A percentile compares a stretch with the other conserved stretches of the same genome.
phyloP scores from a whole-genome alignment of 257 asterid species.

The Scutellaria barbata region DNA sequence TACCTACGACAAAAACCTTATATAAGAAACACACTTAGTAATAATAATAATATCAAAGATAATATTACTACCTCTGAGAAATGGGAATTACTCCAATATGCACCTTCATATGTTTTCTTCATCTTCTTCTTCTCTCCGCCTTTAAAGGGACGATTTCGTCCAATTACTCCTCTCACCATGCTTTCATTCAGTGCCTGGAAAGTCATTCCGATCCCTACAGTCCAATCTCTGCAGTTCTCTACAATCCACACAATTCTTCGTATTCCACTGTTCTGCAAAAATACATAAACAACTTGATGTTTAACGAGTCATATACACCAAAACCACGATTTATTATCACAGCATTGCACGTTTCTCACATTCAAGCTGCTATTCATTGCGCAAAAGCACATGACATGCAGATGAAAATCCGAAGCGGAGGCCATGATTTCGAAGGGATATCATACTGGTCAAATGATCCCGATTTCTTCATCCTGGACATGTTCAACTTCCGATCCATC shows the following conservation, averaged over 20 bases:
- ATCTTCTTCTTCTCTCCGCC: background rate
- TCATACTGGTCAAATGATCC: slow-evolving; percentile 52
- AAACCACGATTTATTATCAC: slow-evolving; percentile 62
- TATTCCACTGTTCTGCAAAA: slow-evolving; percentile 50
- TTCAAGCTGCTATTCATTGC: slow-evolving; percentile 54
- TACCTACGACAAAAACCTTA: too few species aligned
- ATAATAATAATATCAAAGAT: too few species aligned
- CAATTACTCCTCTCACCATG: slow-evolving; percentile 30
- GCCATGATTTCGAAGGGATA: slow-evolving; percentile 63
- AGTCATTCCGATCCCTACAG: slow-evolving; percentile 34
- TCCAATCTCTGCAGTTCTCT: slow-evolving; percentile 54
- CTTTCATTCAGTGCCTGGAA: slow-evolving; percentile 49
- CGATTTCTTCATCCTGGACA: slow-evolving; percentile 52
- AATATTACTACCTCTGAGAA: too few species aligned
- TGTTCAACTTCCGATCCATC: slow-evolving; percentile 55
- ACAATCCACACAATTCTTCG: slow-evolving; percentile 51
- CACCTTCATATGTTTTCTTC: slow-evolving; percentile 2
- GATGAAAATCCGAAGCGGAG: slow-evolving; percentile 63
- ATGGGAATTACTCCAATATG: too few species aligned
- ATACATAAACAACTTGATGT: slow-evolving; percentile 59
- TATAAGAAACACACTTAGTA: too few species aligned
- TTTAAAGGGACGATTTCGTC: background rate
- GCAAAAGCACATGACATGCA: slow-evolving; percentile 43
- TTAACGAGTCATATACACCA: slow-evolving; percentile 55
- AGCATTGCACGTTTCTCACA: slow-evolving; percentile 54